These are phyloP conservation scores for Xylaria sp. DNA, from an alignment of 2,329 filamentous ascomycete species.

Conservation along the genomic window DNA sequence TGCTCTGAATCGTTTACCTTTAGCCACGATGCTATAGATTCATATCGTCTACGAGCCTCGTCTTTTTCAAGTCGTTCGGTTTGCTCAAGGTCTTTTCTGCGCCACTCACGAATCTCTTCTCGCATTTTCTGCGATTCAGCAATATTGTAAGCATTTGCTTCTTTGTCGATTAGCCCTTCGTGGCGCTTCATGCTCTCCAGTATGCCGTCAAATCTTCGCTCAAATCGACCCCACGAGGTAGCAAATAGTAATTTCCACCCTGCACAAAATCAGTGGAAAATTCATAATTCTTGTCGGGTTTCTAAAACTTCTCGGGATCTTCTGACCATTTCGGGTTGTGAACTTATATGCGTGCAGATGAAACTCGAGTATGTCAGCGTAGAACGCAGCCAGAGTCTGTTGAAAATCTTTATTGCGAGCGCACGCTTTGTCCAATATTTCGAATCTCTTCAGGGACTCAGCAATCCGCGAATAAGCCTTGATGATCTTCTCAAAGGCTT, in stretches of 20 bases:
- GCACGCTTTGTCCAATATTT: conserved; percentile 42
- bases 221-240: conserved; percentile 47
- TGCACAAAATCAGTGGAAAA: conserved; percentile 13
- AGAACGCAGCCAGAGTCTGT: conserved; percentile 49
- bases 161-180: conserved; percentile 40
- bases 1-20: conserved; percentile 43
- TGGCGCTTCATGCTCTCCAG: conserved; percentile 42
- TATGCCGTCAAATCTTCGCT: conserved; percentile 42
- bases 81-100: conserved; percentile 30
- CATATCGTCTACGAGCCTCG: conserved; percentile 32
- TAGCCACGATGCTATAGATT: conserved; percentile 39
- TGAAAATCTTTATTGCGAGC: conserved; percentile 45
- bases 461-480: conserved; percentile 46
- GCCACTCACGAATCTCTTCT: conserved; percentile 34
- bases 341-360: conserved; percentile 54
- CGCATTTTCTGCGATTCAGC: conserved; percentile 34
- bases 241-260: conserved; percentile 45
- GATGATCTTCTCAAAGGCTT: conserved; percentile 44
- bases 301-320: conserved; percentile 41
- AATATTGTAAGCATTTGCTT: conserved; percentile 41
- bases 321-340: not conserved
- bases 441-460: conserved; percentile 46
- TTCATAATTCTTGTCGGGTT: no score
- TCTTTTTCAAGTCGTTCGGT: conserved; percentile 33
- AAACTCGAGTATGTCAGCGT: conserved; percentile 54